Evolutionary conservation across 1,284 basidiomycete species (phyloP).

Genomic region (Ustilago cynodontis): DNA sequence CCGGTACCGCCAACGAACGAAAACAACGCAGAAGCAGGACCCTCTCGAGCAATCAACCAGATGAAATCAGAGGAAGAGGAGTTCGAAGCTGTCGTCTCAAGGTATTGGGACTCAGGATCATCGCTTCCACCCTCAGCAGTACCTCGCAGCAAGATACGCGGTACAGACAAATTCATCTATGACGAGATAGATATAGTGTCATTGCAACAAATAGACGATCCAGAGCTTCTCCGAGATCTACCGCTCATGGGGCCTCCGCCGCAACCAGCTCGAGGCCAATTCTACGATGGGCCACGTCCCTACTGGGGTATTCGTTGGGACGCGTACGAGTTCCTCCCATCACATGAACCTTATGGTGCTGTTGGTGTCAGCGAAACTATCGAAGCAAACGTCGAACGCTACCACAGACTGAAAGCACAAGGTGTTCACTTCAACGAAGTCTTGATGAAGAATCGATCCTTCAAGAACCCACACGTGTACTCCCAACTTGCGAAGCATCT

Average conservation of each 20-base stretch:
- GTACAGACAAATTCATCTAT: conserved; percentile 4
- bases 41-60: background rate
- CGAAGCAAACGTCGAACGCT: conserved; percentile 76
- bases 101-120: background rate
- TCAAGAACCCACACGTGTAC: conserved; percentile 94
- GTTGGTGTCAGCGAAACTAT: too few relatives aligned
- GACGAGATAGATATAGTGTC: background rate
- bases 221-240: conserved; percentile 12
- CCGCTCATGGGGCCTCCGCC: conserved; percentile 23
- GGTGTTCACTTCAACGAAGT: conserved; percentile 91
- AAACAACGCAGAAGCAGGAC: conserved; percentile 13
- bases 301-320: conserved; percentile 21
- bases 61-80: background rate
- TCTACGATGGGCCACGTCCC: background rate
- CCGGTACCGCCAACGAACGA: background rate
- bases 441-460: conserved; percentile 86
- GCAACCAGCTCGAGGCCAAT: background rate
- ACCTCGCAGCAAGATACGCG: conserved; percentile 10
- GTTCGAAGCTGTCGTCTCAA: background rate
- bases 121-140: background rate
- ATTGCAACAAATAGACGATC: conserved; percentile 21
- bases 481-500: conserved; percentile 91
- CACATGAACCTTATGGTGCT: too few relatives aligned
- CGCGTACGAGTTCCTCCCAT: background rate
- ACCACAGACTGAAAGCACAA: conserved; percentile 79